phyloP scores from a whole-genome alignment of 2,329 filamentous ascomycete species.

The Karstenula rhodostoma region DNA sequence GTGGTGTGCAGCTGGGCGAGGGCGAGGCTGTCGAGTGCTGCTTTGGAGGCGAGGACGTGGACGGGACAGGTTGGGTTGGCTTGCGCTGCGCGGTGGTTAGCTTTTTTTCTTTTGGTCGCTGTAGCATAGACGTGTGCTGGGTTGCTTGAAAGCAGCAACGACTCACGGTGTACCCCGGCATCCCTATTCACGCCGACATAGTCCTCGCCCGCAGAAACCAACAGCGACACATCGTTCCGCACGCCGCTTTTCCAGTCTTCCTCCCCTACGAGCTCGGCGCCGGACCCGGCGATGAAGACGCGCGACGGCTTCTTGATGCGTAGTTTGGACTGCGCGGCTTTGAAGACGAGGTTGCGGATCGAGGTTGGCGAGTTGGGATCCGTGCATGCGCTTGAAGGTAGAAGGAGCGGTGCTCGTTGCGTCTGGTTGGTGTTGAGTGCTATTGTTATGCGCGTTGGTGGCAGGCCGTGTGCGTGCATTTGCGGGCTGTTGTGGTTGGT shows the following conservation, averaged over 20 bases:
- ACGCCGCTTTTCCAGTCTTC: conserved; percentile 37
- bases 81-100: conserved; percentile 19
- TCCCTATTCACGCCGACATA: conserved; percentile 41
- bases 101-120: neutral
- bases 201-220: conserved; percentile 43
- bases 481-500: neutral
- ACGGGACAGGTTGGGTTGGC: conserved; percentile 29
- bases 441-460: conserved; percentile 40
- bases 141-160: neutral
- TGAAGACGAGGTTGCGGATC: conserved; percentile 35
- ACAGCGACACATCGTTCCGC: conserved; percentile 36
- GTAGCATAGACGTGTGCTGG: too few relatives aligned
- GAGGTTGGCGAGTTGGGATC: conserved; percentile 30
- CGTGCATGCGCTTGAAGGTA: conserved; percentile 28
- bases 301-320: conserved; percentile 38
- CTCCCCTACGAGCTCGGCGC: conserved; percentile 37
- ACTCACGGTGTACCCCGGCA: conserved; percentile 25
- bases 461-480: neutral
- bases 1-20: conserved; percentile 42
- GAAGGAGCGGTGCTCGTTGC: conserved; percentile 36
- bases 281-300: conserved; percentile 37
- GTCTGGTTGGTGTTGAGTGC: conserved; percentile 43
- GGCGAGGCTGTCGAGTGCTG: conserved; percentile 40
- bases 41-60: conserved; percentile 35
- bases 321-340: conserved; percentile 41